Base-by-base conservation (phyloP, 139 green algal species). In the Chlamydomonas incerta region DNA sequence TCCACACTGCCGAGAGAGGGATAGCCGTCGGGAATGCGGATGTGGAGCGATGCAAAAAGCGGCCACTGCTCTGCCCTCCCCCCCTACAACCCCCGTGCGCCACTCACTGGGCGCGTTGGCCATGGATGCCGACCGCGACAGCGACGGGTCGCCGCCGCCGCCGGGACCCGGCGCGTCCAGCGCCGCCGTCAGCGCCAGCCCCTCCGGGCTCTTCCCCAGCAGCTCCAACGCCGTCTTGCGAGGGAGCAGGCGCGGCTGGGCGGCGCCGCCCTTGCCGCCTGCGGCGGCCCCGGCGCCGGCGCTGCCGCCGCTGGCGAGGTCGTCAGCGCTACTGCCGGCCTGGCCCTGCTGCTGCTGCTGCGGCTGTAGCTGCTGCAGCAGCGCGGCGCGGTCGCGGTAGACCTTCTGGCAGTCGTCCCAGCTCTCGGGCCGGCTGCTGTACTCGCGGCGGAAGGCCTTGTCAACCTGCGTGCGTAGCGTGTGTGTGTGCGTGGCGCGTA, bases 361-460 rank as follows among this genome's bases (percentile, higher is more conserved):
- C 41, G 41, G 41, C 41, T 50, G 6, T 8, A 50, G 41, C 41
- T 13, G 41, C 41, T 50, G 41, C 60, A 73, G 75, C 60, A 73
- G 75, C 37, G 46, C 74, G 18, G 41, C 28, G 18, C 87, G 37
- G 67, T 87, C 87, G 18, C 81, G 67, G 55, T 90, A 90, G 6
- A 87, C 50, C 46, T 69, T 80, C 34, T 77, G 33, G 1, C 37
- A 68, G 34, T 85, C 87, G 35, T 86, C 87, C 46, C 66, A 84
- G 15, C 80, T 18, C 67, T 87, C 80, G 23, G 67, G 35, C 0
- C 68, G 58, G 4, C 55, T 34, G 73, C 72, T 79, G 55, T 72
- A 88, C 75, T 90, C 87, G 18, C 87, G 74, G 17, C 74, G 58
- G 65, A 90, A 85, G 5, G 81, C 87, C 81, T 88, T 90, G 81